Evolutionary conservation across 345 rosid genomes (phyloP).

Genomic region (Xanthoceras sorbifolium): DNA sequence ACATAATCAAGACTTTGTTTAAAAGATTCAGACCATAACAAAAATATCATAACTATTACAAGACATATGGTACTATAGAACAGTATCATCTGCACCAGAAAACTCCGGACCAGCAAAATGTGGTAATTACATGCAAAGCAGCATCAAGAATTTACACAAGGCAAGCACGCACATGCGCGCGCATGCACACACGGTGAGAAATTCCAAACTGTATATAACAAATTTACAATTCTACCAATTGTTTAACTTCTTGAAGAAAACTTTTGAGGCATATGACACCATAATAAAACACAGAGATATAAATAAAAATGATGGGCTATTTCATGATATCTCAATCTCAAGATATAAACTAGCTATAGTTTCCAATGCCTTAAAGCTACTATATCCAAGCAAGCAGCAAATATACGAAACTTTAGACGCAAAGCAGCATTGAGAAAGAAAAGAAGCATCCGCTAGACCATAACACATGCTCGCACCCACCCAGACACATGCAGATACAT

Average conservation of each 20-base stretch:
- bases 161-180: background rate
- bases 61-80: background rate
- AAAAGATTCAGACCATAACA: background rate
- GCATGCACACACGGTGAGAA: background rate
- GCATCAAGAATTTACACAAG: background rate
- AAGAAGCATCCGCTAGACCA: background rate
- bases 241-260: background rate
- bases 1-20: background rate
- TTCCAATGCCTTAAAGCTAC: background rate
- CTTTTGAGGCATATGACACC: background rate
- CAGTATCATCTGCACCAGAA: background rate
- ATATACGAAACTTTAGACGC: background rate
- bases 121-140: background rate
- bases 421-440: background rate
- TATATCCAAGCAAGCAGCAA: background rate
- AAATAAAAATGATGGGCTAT: background rate
- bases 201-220: background rate
- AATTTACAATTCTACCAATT: background rate
- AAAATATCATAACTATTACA: conserved; percentile 1
- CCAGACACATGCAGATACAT: background rate
- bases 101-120: background rate
- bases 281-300: too few species aligned
- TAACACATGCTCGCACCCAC: background rate
- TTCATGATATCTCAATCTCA: background rate
- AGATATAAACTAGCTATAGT: background rate